A percentile compares a stretch with the other conserved stretches of the same genome.
Evolutionary conservation across 192 early-diverging fungal species (phyloP).

Genomic region (Coemansia asiatica): DNA sequence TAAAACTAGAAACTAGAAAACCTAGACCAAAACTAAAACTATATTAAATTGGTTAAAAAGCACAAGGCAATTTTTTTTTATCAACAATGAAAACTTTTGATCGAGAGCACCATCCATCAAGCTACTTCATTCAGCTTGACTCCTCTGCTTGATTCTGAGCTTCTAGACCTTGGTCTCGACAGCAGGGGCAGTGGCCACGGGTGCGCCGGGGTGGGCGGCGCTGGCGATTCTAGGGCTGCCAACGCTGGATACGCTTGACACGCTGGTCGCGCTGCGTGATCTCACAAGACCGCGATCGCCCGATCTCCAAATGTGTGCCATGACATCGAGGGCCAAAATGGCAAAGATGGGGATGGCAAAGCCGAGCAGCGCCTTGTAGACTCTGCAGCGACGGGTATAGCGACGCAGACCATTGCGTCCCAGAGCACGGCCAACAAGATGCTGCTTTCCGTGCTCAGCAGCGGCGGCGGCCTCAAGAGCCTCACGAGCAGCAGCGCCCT

Average conservation of each 20-base stretch:
- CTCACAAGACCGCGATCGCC: constrained; percentile 10
- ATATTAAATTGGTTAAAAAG: background rate
- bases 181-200: constrained; percentile 17
- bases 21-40: background rate
- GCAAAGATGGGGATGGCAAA: constrained; percentile 51
- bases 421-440: constrained; percentile 18
- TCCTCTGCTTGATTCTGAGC: background rate
- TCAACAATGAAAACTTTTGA: too few relatives aligned
- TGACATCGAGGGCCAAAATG: constrained; percentile 38
- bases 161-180: constrained; percentile 53
- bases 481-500: constrained; percentile 30
- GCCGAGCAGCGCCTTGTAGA: constrained; percentile 50
- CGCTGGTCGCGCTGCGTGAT: constrained; percentile 19
- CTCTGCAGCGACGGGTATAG: constrained; percentile 39
- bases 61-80: background rate
- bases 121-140: background rate
- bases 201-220: constrained; percentile 19
- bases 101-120: too few relatives aligned
- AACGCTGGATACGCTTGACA: constrained; percentile 33
- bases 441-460: constrained; percentile 5
- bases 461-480: constrained; percentile 20
- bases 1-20: background rate
- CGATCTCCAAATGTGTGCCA: constrained; percentile 38
- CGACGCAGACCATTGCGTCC: constrained; percentile 37
- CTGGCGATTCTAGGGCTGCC: constrained; percentile 28